Conservation (phyloP, 148 eudicot genomes). For the Persicaria maculosa region DNA sequence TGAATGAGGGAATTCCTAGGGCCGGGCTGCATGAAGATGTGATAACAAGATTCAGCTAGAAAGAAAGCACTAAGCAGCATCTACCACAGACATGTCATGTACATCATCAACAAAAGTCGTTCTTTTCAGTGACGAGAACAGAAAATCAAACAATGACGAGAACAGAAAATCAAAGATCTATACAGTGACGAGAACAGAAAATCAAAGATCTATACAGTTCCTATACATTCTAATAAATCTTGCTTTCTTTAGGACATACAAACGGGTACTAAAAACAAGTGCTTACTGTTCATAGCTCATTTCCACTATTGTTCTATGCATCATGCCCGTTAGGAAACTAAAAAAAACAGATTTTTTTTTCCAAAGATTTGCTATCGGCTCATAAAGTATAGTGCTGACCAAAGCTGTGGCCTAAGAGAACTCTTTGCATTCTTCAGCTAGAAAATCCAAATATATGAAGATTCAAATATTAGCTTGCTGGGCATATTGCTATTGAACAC, state of each 20-base stretch:
- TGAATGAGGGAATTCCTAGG: slow-evolving; percentile 65
- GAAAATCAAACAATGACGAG: background rate
- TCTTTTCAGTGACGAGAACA: background rate
- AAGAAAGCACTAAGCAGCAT: background rate
- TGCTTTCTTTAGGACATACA: background rate
- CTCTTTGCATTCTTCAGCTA: background rate
- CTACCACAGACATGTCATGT: background rate
- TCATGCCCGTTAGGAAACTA: background rate
- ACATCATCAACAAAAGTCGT: background rate
- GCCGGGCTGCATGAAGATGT: slow-evolving; percentile 66
- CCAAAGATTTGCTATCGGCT: background rate
- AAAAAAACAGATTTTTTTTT: background rate
- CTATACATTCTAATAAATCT: background rate
- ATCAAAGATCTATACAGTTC: background rate
- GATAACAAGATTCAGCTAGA: background rate
- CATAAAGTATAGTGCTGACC: background rate
- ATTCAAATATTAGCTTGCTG: background rate
- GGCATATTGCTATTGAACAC: background rate
- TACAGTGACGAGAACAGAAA: background rate
- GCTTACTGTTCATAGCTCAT: background rate
- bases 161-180: background rate
- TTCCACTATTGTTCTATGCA: background rate
- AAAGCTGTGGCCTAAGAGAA: background rate
- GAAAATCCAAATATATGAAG: background rate
- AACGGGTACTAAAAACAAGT: background rate